Evolutionary conservation across 148 eudicot genomes (phyloP).

Genomic region (Nepenthes mirabilis): DNA sequence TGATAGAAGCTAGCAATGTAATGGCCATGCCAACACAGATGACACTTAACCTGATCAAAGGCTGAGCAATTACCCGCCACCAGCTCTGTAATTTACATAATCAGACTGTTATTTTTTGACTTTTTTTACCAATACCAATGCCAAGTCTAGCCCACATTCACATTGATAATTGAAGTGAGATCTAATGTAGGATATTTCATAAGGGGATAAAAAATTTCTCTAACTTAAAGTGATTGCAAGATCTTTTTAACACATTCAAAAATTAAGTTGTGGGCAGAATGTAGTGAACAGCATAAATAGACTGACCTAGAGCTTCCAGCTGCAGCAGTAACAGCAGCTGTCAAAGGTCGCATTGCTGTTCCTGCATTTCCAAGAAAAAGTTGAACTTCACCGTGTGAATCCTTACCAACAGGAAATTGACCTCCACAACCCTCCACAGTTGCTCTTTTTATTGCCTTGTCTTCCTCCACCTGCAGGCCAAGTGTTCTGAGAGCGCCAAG

Average conservation of each 20-base stretch:
- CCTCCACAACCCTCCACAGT: conserved; percentile 87
- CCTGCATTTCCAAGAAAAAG: conserved; percentile 98
- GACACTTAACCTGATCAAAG: no score
- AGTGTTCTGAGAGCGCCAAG: conserved; percentile 93
- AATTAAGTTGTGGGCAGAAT: not conserved
- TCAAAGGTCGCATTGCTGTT: conserved; percentile 96
- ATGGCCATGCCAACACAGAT: no score
- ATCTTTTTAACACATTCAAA: not conserved
- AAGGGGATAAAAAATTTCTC: no score
- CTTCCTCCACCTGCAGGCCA: conserved; percentile 76
- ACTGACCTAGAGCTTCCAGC: conserved; percentile 82
- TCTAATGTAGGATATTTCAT: no score
- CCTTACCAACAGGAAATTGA: conserved; percentile 70
- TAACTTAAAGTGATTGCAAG: not conserved
- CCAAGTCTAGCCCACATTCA: no score
- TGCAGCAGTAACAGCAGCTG: conserved; percentile 95
- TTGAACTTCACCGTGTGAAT: conserved; percentile 47
- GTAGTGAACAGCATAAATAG: not conserved
- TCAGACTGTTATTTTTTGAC: no score
- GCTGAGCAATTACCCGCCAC: no score
- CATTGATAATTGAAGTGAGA: no score
- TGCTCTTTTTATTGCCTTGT: conserved; percentile 48
- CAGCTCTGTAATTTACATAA: no score
- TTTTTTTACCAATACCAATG: no score
- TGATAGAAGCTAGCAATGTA: no score